phyloP scores from a whole-genome alignment of 768 basidiomycete genomes.

The Favolaschia claudopus region DNA sequence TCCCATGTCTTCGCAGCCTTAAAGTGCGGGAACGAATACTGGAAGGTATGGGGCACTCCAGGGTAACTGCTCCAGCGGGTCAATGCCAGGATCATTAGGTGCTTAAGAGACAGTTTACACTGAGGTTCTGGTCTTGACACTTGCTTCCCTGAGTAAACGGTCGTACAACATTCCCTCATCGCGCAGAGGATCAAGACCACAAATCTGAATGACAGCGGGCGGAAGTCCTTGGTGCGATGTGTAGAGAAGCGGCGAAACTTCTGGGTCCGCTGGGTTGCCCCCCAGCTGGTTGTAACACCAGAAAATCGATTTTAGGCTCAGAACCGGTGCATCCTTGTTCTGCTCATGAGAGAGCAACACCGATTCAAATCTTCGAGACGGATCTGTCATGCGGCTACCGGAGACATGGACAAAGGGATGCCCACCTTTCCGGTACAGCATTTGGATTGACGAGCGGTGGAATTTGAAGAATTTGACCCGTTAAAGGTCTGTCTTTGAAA shows the following conservation, averaged over 20 bases:
- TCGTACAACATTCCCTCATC: slow-evolving; percentile 22
- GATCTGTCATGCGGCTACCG: background rate
- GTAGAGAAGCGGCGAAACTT: slow-evolving; percentile 23
- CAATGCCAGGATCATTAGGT: background rate
- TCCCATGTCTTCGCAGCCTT: slow-evolving; percentile 7
- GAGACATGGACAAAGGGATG: background rate
- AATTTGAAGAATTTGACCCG: slow-evolving; percentile 18
- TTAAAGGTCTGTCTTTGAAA: slow-evolving; percentile 13
- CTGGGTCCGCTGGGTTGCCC: slow-evolving; percentile 8
- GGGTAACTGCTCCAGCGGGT: slow-evolving; percentile 8
- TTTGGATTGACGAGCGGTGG: slow-evolving; percentile 12
- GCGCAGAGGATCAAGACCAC: slow-evolving; percentile 19
- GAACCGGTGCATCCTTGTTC: slow-evolving; percentile 6
- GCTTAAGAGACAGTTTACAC: background rate
- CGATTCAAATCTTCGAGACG: slow-evolving; percentile 6
- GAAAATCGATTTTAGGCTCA: background rate
- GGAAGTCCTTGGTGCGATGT: slow-evolving; percentile 17
- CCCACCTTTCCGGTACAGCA: slow-evolving; percentile 15
- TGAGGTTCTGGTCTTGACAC: slow-evolving; percentile 12
- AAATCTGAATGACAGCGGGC: slow-evolving; percentile 16
- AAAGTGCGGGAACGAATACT: background rate
- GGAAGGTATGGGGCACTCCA: slow-evolving; percentile 21
- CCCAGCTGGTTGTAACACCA: slow-evolving; percentile 6
- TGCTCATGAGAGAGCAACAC: slow-evolving; percentile 15
- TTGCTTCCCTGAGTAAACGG: background rate